Conservation (phyloP, 495 filamentous ascomycete genomes). For the Xylaria castorea region DNA sequence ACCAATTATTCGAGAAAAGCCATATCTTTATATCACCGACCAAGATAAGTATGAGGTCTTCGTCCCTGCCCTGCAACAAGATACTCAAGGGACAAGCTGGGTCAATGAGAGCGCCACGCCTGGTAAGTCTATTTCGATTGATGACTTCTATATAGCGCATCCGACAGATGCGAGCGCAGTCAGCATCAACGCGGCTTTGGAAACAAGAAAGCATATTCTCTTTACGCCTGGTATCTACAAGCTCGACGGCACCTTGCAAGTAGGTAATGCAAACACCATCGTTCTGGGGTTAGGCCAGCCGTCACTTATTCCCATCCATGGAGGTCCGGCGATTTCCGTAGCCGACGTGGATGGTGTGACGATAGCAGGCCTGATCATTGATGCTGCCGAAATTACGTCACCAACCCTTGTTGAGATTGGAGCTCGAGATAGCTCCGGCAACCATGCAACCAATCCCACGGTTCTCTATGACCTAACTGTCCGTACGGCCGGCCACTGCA, state of each 20-base stretch:
- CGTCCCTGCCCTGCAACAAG: conserved; percentile 35
- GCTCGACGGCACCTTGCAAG: conserved; percentile 34
- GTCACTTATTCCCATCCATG: conserved; percentile 35
- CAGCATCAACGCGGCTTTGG: conserved; percentile 36
- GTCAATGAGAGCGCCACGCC: conserved; percentile 28
- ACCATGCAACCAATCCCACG: conserved; percentile 37
- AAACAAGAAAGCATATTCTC: conserved; percentile 37
- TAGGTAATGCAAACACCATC: conserved; percentile 33
- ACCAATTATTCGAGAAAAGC: conserved; percentile 41
- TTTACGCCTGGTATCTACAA: conserved; percentile 41
- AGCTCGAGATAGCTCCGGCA: conserved; percentile 28
- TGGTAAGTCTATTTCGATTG: conserved; percentile 36
- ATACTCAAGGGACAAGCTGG: conserved; percentile 40
- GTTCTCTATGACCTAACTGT: conserved; percentile 42
- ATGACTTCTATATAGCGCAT: conserved; percentile 37
- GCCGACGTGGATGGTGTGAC: conserved; percentile 42
- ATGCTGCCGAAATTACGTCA: conserved; percentile 34
- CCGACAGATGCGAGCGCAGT: conserved; percentile 30
- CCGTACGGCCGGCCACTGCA: conserved; percentile 36
- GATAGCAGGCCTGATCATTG: conserved; percentile 42
- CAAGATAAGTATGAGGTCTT: conserved; percentile 38
- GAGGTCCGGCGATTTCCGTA: conserved; percentile 32
- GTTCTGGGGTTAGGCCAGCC: conserved; percentile 40
- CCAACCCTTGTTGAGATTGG: conserved; percentile 39
- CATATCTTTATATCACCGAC: conserved; percentile 34